Percentiles rank a stretch among this genome's conserved stretches.
Conservation (phyloP, 2,329 filamentous ascomycete species). For the Colletotrichum shisoi region DNA sequence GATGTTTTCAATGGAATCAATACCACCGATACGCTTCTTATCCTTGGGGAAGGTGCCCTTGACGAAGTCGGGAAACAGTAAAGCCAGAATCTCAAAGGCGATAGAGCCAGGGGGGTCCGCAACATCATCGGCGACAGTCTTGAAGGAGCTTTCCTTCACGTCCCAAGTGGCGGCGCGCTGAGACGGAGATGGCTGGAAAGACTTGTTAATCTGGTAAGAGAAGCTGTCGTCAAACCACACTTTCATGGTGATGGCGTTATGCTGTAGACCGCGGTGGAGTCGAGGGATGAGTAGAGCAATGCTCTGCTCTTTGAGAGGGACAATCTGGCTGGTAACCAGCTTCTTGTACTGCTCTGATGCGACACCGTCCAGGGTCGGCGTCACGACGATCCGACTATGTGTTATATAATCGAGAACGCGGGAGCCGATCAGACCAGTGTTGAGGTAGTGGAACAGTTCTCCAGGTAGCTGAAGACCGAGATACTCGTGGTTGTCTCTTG, state of each 20-base stretch:
- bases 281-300: constrained; percentile 80
- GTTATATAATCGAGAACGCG: constrained; percentile 84
- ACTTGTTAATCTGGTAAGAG: constrained; percentile 70
- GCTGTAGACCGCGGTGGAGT: constrained; percentile 83
- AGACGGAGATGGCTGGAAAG: constrained; percentile 58
- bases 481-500: constrained; percentile 86
- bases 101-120: constrained; percentile 57
- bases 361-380: constrained; percentile 85
- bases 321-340: constrained; percentile 77
- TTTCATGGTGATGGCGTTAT: constrained; percentile 77
- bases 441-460: constrained; percentile 90
- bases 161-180: constrained; percentile 70
- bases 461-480: constrained; percentile 88
- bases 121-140: constrained; percentile 55
- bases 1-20: constrained; percentile 71
- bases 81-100: constrained; percentile 69
- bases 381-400: constrained; percentile 77
- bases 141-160: constrained; percentile 67
- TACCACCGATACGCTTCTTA: constrained; percentile 65
- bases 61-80: constrained; percentile 74
- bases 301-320: constrained; percentile 76
- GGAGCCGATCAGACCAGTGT: constrained; percentile 79
- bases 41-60: constrained; percentile 71
- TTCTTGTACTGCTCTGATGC: constrained; percentile 81
- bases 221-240: constrained; percentile 84